These are phyloP conservation scores for Mycena capillaripes DNA, from an alignment of 768 basidiomycete genomes.

Conservation along the genomic window DNA sequence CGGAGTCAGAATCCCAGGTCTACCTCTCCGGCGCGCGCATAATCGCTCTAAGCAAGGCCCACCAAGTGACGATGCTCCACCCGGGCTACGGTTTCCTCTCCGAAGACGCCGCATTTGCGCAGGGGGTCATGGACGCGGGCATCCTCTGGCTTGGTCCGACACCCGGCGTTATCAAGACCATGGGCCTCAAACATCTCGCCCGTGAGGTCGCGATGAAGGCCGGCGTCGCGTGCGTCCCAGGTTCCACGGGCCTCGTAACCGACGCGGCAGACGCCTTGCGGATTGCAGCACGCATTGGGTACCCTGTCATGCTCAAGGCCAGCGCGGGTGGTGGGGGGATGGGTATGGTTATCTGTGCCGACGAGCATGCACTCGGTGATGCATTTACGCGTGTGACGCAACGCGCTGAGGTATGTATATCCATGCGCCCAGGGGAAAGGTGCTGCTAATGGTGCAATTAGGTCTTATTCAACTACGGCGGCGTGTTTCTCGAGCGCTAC, in stretches of 20 bases:
- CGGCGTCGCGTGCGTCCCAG: slow-evolving; percentile 69
- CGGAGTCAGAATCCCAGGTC: slow-evolving; percentile 55
- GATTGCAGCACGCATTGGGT: slow-evolving; percentile 61
- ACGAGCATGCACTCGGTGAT: slow-evolving; percentile 52
- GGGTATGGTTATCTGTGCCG: slow-evolving; percentile 70
- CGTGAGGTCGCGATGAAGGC: slow-evolving; percentile 59
- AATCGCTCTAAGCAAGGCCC: slow-evolving; percentile 56
- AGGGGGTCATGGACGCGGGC: slow-evolving; percentile 58
- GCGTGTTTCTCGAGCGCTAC: slow-evolving; percentile 74
- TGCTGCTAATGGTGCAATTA: slow-evolving; percentile 35
- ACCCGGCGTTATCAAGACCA: slow-evolving; percentile 61
- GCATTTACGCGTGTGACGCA: slow-evolving; percentile 53
- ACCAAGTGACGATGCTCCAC: slow-evolving; percentile 66
- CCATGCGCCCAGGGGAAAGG: background rate
- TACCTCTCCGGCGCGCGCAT: slow-evolving; percentile 59
- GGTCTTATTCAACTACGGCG: slow-evolving; percentile 63
- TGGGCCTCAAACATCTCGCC: slow-evolving; percentile 78
- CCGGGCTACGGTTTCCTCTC: slow-evolving; percentile 78
- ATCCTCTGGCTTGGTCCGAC: slow-evolving; percentile 72
- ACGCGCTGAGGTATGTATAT: slow-evolving; percentile 57
- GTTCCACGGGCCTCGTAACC: slow-evolving; percentile 63
- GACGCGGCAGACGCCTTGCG: slow-evolving; percentile 28
- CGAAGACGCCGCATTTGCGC: slow-evolving; percentile 72
- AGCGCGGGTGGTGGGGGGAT: slow-evolving; percentile 80
- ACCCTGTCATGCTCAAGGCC: slow-evolving; percentile 76